These are phyloP conservation scores for Peronospora tabacina DNA, from an alignment of 352 stramenopile genomes.

Conservation along the genomic window DNA sequence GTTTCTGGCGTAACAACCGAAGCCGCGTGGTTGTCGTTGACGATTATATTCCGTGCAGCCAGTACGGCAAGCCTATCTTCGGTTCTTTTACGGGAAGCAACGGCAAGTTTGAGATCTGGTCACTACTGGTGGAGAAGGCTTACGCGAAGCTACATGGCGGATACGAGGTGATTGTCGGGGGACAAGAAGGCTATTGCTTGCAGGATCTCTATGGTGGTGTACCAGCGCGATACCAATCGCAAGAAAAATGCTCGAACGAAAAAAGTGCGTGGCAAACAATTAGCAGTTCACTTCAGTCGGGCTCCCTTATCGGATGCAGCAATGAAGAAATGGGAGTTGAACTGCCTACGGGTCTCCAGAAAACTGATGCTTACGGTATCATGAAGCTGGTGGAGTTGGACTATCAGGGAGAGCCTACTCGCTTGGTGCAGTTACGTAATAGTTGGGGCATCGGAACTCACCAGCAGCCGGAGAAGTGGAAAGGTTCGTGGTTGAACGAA, in stretches of 20 bases:
- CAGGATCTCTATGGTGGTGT: conserved; percentile 77
- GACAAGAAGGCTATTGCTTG: conserved; percentile 67
- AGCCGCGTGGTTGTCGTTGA: conserved; percentile 77
- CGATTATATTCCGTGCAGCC: conserved; percentile 78
- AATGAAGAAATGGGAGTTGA: conserved; percentile 64
- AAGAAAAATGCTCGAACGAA: conserved; percentile 53
- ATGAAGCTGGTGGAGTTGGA: conserved; percentile 70
- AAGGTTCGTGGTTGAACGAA: conserved; percentile 57
- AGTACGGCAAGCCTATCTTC: conserved; percentile 80
- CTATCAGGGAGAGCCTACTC: conserved; percentile 43
- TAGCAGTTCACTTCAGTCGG: conserved; percentile 36
- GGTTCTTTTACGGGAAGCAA: conserved; percentile 75
- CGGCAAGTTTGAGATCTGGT: conserved; percentile 89
- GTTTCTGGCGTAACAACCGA: conserved; percentile 79
- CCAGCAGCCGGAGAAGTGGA: conserved; percentile 60
- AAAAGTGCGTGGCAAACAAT: conserved; percentile 51
- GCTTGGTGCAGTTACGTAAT: conserved; percentile 73
- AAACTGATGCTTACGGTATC: conserved; percentile 66
- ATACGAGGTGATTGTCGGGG: conserved; percentile 86
- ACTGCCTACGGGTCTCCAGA: conserved; percentile 53
- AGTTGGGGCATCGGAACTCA: conserved; percentile 64
- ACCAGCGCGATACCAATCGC: conserved; percentile 53
- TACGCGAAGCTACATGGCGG: conserved; percentile 90
- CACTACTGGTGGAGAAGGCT: conserved; percentile 91
- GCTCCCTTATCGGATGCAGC: conserved; percentile 61